Conservation (phyloP, 31 red algal species). For the Porphyra umbilicalis region DNA sequence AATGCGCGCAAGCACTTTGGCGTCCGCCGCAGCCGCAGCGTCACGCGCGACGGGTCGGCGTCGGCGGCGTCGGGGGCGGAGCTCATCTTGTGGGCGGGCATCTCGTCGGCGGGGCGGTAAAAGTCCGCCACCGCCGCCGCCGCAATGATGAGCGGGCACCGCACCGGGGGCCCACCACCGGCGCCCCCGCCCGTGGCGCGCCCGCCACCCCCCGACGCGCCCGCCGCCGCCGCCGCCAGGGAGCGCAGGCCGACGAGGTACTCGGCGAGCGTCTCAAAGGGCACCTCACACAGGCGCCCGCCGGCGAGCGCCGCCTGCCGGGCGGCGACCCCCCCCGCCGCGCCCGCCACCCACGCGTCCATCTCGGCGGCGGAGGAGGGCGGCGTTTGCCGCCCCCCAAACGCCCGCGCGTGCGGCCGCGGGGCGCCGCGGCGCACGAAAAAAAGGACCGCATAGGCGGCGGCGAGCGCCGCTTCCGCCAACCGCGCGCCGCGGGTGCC, state of each 20-base stretch:
- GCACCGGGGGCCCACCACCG: neutral
- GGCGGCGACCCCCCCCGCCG: constrained; percentile 7
- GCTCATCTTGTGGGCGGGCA: constrained; percentile 71
- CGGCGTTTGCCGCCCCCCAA: neutral
- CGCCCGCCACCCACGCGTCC: neutral
- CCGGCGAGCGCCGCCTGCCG: neutral
- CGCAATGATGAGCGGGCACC: constrained; percentile 53
- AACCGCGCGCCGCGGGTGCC: constrained; percentile 64
- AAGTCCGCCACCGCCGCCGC: constrained; percentile 94
- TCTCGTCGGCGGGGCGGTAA: constrained; percentile 38
- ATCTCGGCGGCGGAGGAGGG: too few relatives aligned
- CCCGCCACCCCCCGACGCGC: neutral
- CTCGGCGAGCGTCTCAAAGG: constrained; percentile 55
- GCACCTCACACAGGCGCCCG: constrained; percentile 37
- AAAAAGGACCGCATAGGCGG: constrained; percentile 60
- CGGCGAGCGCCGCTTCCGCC: constrained; percentile 53
- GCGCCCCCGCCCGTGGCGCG: neutral
- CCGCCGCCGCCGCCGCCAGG: constrained; percentile 19
- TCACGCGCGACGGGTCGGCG: neutral
- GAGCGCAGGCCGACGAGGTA: constrained; percentile 50
- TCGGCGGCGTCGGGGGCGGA: constrained; percentile 11
- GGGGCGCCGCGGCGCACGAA: constrained; percentile 40
- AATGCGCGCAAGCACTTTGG: constrained; percentile 78
- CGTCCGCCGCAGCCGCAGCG: constrained; percentile 30
- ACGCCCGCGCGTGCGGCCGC: constrained; percentile 27